Conservation (phyloP, 2,329 filamentous ascomycete species). For the Seiridium cupressi region DNA sequence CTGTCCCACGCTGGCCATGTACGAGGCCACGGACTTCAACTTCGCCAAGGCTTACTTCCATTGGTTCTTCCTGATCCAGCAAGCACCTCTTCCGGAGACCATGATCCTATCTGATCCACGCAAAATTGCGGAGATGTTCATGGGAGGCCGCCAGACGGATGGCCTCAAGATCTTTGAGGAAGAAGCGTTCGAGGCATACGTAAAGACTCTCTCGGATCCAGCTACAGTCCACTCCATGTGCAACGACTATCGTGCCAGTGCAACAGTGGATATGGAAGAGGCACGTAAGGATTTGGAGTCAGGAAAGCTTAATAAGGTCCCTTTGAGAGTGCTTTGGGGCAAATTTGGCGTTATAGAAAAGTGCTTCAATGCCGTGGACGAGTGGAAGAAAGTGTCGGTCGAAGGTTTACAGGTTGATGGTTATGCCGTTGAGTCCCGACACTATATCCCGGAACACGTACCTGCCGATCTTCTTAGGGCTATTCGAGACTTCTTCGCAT, state of each 20-base stretch:
- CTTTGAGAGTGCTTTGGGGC: slow-evolving; percentile 51
- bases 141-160: slow-evolving; percentile 36
- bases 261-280: slow-evolving; percentile 50
- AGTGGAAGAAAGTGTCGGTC: slow-evolving; percentile 48
- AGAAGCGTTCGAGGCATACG: slow-evolving; percentile 38
- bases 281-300: slow-evolving; percentile 41
- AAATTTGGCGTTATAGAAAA: slow-evolving; percentile 45
- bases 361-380: slow-evolving; percentile 44
- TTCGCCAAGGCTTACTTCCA: slow-evolving; percentile 54
- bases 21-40: slow-evolving; percentile 35
- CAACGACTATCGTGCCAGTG: slow-evolving; percentile 55
- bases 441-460: slow-evolving; percentile 50
- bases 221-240: slow-evolving; percentile 46
- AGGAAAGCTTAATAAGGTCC: slow-evolving; percentile 41
- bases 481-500: slow-evolving; percentile 38
- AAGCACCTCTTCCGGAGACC: slow-evolving; percentile 47
- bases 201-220: slow-evolving; percentile 36
- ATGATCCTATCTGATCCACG: slow-evolving; percentile 37
- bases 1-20: slow-evolving; percentile 55
- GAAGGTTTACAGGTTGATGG: slow-evolving; percentile 34
- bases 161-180: slow-evolving; percentile 32
- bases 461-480: slow-evolving; percentile 42
- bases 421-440: slow-evolving; percentile 41
- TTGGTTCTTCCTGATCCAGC: slow-evolving; percentile 59
- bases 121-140: slow-evolving; percentile 39